These are phyloP conservation scores for Pholiota molesta DNA, from an alignment of 768 basidiomycete genomes.

Conservation along the genomic window DNA sequence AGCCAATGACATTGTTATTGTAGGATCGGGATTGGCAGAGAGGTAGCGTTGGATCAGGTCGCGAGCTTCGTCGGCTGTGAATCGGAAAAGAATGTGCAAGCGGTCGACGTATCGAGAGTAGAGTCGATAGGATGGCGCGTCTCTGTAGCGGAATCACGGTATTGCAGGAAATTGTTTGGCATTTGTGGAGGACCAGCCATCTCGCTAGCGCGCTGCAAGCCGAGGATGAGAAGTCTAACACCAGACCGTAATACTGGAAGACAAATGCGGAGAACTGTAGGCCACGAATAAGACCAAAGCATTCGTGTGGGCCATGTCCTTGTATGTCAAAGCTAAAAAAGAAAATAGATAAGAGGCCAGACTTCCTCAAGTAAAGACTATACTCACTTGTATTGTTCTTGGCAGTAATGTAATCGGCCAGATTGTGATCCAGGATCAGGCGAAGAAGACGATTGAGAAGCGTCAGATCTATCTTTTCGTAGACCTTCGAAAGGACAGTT, in stretches of 20 bases:
- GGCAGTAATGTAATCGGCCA: conserved; percentile 98
- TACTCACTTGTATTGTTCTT: conserved; percentile 89
- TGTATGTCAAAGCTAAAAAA: conserved; percentile 77
- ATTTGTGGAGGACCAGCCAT: conserved; percentile 98
- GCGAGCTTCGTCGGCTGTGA: conserved; percentile 95
- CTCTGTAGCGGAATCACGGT: conserved; percentile 92
- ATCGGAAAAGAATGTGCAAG: conserved; percentile 95
- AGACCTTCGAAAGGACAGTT: conserved; percentile 95
- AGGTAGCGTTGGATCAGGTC: conserved; percentile 98
- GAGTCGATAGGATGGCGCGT: conserved; percentile 97
- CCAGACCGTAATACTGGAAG: conserved; percentile 98
- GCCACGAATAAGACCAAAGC: conserved; percentile 97
- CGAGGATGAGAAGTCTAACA: conserved; percentile 95
- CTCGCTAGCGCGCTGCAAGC: conserved; percentile 97
- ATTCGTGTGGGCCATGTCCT: conserved; percentile 98
- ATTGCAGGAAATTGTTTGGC: conserved; percentile 99
- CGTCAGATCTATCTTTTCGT: conserved; percentile 98
- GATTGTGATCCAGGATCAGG: conserved; percentile 96
- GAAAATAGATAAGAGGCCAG: background rate
- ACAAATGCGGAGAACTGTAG: conserved; percentile 99
- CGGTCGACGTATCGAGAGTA: conserved; percentile 97
- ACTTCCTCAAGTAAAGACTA: background rate
- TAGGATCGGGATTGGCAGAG: conserved; percentile 96
- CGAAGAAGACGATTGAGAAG: conserved; percentile 94
- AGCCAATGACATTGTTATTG: conserved; percentile 99